Percentiles rank a stretch among this genome's conserved stretches.
Evolutionary conservation across 2,329 filamentous ascomycete genomes (phyloP).

Genomic region (Phyllosticta ampelicida): DNA sequence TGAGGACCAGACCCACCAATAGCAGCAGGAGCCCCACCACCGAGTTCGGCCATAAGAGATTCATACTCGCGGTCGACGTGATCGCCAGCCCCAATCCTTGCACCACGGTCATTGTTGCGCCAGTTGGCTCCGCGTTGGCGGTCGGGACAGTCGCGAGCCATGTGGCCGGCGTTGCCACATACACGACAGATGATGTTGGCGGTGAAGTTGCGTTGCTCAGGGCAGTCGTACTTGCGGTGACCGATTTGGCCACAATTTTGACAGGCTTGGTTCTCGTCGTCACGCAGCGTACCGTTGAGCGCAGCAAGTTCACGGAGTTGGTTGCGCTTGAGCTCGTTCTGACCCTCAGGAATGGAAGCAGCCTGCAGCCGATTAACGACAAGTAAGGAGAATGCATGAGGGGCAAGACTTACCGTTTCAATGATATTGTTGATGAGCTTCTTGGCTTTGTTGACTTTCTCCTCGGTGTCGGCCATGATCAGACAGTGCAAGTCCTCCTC

Average conservation of each 20-base stretch:
- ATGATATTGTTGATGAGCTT: constrained; percentile 97
- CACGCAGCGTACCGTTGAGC: constrained; percentile 95
- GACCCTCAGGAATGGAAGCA: constrained; percentile 94
- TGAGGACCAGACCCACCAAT: constrained; percentile 47
- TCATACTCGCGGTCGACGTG: constrained; percentile 91
- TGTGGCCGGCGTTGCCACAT: constrained; percentile 94
- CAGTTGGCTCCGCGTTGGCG: constrained; percentile 81
- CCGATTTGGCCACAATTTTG: constrained; percentile 99
- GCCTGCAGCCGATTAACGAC: constrained; percentile 49
- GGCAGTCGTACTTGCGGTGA: constrained; percentile 97
- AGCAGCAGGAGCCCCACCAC: constrained; percentile 56
- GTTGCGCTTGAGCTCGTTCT: constrained; percentile 98
- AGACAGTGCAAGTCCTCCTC: constrained; percentile 98
- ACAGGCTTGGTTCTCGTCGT: constrained; percentile 98
- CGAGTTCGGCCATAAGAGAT: constrained; percentile 97
- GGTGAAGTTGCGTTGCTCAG: constrained; percentile 96
- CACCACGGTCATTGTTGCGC: constrained; percentile 62
- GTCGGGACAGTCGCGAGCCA: constrained; percentile 96
- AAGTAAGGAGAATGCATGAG: background rate
- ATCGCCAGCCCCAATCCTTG: constrained; percentile 61
- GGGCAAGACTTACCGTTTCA: constrained; percentile 66
- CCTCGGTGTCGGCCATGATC: constrained; percentile 99
- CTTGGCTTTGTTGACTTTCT: constrained; percentile 99
- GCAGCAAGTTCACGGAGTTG: constrained; percentile 95
- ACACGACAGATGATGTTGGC: constrained; percentile 98